A percentile compares a stretch with the other conserved stretches of the same genome.
These are phyloP conservation scores for Grosmannia clavigera DNA, from an alignment of 2,329 filamentous ascomycete species.

Conservation along the genomic window DNA sequence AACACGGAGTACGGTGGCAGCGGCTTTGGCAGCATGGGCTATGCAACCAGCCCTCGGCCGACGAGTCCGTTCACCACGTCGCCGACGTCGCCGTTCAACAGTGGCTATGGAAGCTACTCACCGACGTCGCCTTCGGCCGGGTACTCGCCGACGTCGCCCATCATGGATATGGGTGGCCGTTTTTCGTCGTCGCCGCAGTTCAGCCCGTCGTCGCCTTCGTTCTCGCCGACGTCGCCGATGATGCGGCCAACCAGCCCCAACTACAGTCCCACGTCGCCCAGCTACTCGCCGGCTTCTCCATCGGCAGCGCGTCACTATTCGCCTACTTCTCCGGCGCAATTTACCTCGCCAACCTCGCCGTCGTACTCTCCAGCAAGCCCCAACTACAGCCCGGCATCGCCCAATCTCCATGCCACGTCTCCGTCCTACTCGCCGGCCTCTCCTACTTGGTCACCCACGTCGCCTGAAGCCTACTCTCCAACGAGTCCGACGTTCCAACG, in stretches of 20 bases:
- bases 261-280: conserved; percentile 55
- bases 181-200: conserved; percentile 47
- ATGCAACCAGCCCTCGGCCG: conserved; percentile 52
- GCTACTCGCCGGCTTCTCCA: conserved; percentile 51
- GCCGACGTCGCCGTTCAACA: conserved; percentile 51
- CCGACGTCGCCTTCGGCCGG: conserved; percentile 63
- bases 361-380: conserved; percentile 60
- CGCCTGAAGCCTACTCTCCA: conserved; percentile 49
- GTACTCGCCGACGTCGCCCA: conserved; percentile 67
- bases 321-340: conserved; percentile 59
- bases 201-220: conserved; percentile 50
- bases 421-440: conserved; percentile 58
- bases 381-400: conserved; percentile 59
- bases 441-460: conserved; percentile 69
- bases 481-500: conserved; percentile 49
- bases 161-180: conserved; percentile 40
- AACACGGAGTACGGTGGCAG: conserved; percentile 46
- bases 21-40: conserved; percentile 29
- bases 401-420: conserved; percentile 40
- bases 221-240: conserved; percentile 50
- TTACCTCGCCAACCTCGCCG: conserved; percentile 64
- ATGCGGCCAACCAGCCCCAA: conserved; percentile 43
- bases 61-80: conserved; percentile 69
- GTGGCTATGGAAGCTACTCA: conserved; percentile 50
- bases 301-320: conserved; percentile 45